Conservation (phyloP, 306 rosid genomes). For the Prunus salicina region DNA sequence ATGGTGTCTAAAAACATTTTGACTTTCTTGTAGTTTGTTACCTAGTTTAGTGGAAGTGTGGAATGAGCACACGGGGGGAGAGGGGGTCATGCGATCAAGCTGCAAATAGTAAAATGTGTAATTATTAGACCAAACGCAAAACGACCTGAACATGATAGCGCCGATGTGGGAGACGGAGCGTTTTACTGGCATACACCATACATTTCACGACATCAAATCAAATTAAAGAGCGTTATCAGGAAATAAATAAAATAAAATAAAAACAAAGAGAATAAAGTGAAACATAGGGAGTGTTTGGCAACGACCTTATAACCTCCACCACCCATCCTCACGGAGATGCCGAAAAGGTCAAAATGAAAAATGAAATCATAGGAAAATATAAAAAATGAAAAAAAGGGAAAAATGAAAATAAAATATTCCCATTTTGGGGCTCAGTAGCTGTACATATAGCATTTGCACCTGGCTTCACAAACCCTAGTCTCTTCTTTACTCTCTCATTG, state of each 20-base stretch:
- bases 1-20: neutral
- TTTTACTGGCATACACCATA: neutral
- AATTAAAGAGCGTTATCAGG: neutral
- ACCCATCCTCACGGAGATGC: neutral
- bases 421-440: slow-evolving; percentile 16
- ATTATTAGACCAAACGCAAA: too few relatives aligned
- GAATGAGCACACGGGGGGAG: neutral
- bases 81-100: neutral
- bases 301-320: neutral
- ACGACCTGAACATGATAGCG: neutral
- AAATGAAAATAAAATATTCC: slow-evolving; percentile 2
- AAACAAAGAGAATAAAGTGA: neutral
- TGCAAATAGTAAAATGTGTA: neutral
- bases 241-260: neutral
- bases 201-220: neutral
- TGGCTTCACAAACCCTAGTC: slow-evolving; percentile 58
- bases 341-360: neutral
- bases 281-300: neutral
- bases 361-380: neutral
- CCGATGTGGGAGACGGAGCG: neutral
- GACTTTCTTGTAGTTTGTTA: slow-evolving; percentile 7
- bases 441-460: slow-evolving; percentile 26
- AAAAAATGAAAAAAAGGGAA: neutral
- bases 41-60: slow-evolving; percentile 5
- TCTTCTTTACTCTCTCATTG: slow-evolving; percentile 15